Evolutionary conservation across 768 basidiomycete genomes (phyloP).

Genomic region (Russula foetens): DNA sequence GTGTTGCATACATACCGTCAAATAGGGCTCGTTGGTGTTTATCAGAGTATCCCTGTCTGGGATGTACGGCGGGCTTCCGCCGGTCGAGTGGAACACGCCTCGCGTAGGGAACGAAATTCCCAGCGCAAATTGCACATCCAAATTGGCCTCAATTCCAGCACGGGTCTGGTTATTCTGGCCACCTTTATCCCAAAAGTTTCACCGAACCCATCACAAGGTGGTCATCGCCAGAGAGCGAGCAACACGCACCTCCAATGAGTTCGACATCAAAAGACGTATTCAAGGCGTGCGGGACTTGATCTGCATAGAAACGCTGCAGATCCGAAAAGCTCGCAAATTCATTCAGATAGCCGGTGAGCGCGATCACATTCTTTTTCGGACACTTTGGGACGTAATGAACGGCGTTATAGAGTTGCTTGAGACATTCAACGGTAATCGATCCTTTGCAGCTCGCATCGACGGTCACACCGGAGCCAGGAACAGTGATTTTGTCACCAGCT

Average conservation of each 20-base stretch:
- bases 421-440: conserved; percentile 30
- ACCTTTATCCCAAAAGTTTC: conserved; percentile 24
- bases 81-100: conserved; percentile 53
- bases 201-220: background rate
- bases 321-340: conserved; percentile 28
- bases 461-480: background rate
- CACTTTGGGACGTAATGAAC: conserved; percentile 24
- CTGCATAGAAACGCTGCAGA: conserved; percentile 27
- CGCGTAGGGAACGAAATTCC: conserved; percentile 58
- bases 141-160: conserved; percentile 57
- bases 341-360: conserved; percentile 30
- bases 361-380: conserved; percentile 27
- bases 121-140: conserved; percentile 61
- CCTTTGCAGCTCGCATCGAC: conserved; percentile 30
- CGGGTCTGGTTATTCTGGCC: conserved; percentile 51
- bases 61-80: conserved; percentile 50
- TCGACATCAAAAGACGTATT: conserved; percentile 43
- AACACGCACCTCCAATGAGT: conserved; percentile 43
- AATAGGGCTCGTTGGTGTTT: conserved; percentile 44
- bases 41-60: conserved; percentile 36
- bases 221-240: background rate
- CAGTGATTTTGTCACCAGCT: background rate
- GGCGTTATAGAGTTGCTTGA: conserved; percentile 31
- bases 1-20: conserved; percentile 28
- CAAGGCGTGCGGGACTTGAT: conserved; percentile 27